Evolutionary conservation across 352 stramenopile genomes (phyloP).

Genomic region (Phytophthora capsici): DNA sequence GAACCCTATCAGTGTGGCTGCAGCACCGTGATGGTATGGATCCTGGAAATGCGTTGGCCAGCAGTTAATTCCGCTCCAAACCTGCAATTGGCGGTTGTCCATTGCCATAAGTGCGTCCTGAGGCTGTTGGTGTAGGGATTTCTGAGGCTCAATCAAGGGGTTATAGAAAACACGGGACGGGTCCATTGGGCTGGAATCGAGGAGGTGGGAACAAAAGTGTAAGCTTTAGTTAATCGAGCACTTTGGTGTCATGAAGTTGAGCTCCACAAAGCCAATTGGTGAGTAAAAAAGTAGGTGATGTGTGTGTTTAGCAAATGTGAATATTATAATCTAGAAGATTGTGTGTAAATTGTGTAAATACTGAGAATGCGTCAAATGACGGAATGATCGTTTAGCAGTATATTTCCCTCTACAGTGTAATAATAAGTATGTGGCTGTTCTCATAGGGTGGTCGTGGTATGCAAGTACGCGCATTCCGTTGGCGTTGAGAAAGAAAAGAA

Average conservation of each 20-base stretch:
- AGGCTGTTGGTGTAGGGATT: not conserved
- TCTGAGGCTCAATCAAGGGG: not conserved
- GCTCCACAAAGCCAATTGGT: not conserved
- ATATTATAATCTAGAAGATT: not conserved
- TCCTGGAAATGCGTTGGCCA: conserved; percentile 9
- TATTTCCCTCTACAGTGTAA: too few species aligned
- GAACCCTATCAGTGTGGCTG: conserved; percentile 16
- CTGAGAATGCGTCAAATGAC: too few species aligned
- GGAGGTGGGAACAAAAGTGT: too few species aligned
- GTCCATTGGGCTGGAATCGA: conserved; percentile 9
- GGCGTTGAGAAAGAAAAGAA: too few species aligned
- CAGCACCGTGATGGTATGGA: conserved; percentile 8
- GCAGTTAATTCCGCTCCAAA: conserved; percentile 16
- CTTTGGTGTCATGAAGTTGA: not conserved
- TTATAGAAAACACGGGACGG: conserved; percentile 5
- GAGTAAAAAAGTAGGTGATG: not conserved
- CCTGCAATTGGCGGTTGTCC: conserved; percentile 32
- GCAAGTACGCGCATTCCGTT: not conserved
- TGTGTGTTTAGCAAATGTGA: not conserved
- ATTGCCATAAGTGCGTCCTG: conserved; percentile 27
- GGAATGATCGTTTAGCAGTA: too few species aligned
- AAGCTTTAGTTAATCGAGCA: conserved; percentile 4
- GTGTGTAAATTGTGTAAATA: not conserved
- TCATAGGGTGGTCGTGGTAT: too few species aligned
- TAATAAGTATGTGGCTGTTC: not conserved